Base-by-base conservation (phyloP, 2,329 filamentous ascomycete genomes). In the Diaporthe citrichinensis region DNA sequence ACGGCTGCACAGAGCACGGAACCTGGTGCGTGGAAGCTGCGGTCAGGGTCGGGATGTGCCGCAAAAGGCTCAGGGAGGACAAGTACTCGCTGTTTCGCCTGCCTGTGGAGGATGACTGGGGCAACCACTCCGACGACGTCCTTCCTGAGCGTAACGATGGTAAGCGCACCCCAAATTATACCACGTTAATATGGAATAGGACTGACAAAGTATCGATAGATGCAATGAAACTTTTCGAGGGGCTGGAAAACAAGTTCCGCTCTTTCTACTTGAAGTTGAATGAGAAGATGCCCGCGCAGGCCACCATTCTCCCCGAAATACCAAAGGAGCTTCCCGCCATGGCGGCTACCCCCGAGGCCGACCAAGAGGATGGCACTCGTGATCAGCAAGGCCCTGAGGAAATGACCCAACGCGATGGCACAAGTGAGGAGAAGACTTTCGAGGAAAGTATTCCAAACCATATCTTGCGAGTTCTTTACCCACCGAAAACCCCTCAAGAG, bases 171-270 rank as follows among this genome's bases (percentile, higher is more conserved):
- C 14, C 12, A 8, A 2, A 17, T 4, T 6, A 41, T 55, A 4
- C 23, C 8, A 12, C 34, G 2, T 14, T 31, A 10, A 4, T 39
- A 17, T 6, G 28, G 17, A 8, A 9, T 20, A 2, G 6, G 12
- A 36, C 68, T 71, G 53, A 71, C 8, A 25, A 31, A 36, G 17
- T n/a, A 5, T 9, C 17, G 23, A 0, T 31, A 71, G 68, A 59
- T 49, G 53, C 39, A 23, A 59, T 71, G 68, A 49, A 57, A 15
- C 36, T 59, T 15, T 59, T 71, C 39, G n/a, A 49, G 20, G 68
- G 36, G 25, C 9, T 59, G 36, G 53, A 57, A n/a, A 31, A n/a
- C 25, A 44, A 25, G n/a, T 23, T 71, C 12, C 51, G 51, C 36
- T 7, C 20, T n/a, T 71, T 58, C 25, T 71, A 71, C 36, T 9